phyloP scores from a whole-genome alignment of 2,329 filamentous ascomycete species.

The Claviceps sp. region DNA sequence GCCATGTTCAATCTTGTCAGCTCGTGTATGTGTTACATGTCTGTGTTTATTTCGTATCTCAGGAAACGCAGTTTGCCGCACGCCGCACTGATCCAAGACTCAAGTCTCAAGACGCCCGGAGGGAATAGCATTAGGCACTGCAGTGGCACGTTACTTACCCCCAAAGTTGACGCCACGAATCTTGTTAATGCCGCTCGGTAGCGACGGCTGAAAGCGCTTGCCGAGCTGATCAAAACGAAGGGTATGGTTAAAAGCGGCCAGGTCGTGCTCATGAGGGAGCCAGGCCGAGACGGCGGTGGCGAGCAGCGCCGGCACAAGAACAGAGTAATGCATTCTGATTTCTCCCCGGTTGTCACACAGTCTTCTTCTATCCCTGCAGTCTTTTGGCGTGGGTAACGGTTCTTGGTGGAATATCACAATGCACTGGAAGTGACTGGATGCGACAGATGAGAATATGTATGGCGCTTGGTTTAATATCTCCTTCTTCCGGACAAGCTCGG shows the following conservation, averaged over 20 bases:
- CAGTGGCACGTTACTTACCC: slow-evolving; percentile 14
- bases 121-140: neutral
- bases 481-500: too few species aligned
- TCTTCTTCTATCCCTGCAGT: too few species aligned
- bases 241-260: slow-evolving; percentile 20
- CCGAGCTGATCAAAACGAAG: slow-evolving; percentile 18
- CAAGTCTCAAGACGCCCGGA: too few species aligned
- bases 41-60: neutral
- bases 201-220: slow-evolving; percentile 17
- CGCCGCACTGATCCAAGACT: too few species aligned
- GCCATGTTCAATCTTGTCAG: neutral
- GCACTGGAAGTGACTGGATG: too few species aligned
- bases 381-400: too few species aligned
- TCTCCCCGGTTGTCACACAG: neutral
- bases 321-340: slow-evolving; percentile 12
- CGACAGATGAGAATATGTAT: too few species aligned
- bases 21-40: neutral
- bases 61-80: too few species aligned
- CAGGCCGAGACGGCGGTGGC: slow-evolving; percentile 13
- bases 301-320: slow-evolving; percentile 13
- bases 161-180: slow-evolving; percentile 42
- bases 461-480: too few species aligned
- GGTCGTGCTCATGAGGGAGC: slow-evolving; percentile 18
- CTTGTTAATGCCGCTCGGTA: slow-evolving; percentile 18
- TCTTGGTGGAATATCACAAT: too few species aligned